These are phyloP conservation scores for Lichtheimia corymbifera DNA, from an alignment of 371 early-diverging fungal genomes.

Conservation along the genomic window DNA sequence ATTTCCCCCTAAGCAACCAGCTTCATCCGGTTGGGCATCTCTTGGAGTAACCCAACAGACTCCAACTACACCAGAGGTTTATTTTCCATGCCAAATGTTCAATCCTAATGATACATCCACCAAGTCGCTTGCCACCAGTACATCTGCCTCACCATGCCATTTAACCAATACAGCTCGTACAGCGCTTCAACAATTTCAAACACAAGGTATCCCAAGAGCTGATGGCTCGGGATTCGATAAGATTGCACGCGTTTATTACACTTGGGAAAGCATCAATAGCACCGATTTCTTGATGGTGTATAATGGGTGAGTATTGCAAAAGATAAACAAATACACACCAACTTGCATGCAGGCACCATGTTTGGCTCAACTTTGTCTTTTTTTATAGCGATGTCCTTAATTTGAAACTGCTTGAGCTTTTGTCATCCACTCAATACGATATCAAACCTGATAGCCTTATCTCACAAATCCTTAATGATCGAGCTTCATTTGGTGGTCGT, in stretches of 20 bases:
- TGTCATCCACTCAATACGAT: slow-evolving; percentile 29
- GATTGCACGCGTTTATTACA: slow-evolving; percentile 66
- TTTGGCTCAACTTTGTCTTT: not conserved
- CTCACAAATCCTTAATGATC: slow-evolving; percentile 20
- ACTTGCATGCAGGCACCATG: slow-evolving; percentile 1
- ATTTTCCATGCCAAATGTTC: slow-evolving; percentile 73
- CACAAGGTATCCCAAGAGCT: slow-evolving; percentile 29
- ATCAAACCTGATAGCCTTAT: slow-evolving; percentile 29
- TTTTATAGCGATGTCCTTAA: slow-evolving; percentile 40
- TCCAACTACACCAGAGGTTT: slow-evolving; percentile 36
- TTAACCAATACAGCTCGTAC: slow-evolving; percentile 39
- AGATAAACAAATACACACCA: slow-evolving; percentile 8
- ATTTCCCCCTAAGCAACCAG: slow-evolving; percentile 5
- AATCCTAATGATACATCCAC: slow-evolving; percentile 46
- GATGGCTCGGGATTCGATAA: slow-evolving; percentile 28
- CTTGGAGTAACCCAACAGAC: slow-evolving; percentile 19
- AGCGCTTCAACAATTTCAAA: slow-evolving; percentile 30
- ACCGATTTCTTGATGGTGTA: slow-evolving; percentile 58
- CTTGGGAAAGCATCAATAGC: slow-evolving; percentile 63
- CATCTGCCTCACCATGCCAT: slow-evolving; percentile 64
- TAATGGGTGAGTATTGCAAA: slow-evolving; percentile 56
- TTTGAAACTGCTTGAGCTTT: slow-evolving; percentile 30
- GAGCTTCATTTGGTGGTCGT: slow-evolving; percentile 27
- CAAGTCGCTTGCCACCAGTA: slow-evolving; percentile 43
- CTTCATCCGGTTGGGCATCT: not conserved